A percentile compares a stretch with the other conserved stretches of the same genome.
These are phyloP conservation scores for Chaetomiaceae sp. DNA, from an alignment of 2,329 filamentous ascomycete genomes.

Conservation along the genomic window DNA sequence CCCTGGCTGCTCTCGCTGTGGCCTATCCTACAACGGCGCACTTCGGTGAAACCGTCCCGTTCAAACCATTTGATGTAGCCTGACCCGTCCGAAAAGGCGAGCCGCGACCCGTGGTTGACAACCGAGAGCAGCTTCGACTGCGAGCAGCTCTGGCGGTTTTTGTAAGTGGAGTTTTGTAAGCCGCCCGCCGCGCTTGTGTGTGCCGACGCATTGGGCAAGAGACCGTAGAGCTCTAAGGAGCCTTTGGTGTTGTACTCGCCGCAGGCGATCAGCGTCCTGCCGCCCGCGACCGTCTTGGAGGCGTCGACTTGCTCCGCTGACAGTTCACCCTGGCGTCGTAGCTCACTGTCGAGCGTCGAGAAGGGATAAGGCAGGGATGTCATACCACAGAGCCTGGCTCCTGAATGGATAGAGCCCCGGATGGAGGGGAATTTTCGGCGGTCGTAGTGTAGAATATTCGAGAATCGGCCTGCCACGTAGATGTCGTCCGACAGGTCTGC, in stretches of 20 bases:
- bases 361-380: constrained; percentile 65
- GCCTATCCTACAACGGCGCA: constrained; percentile 51
- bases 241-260: constrained; percentile 92
- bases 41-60: constrained; percentile 67
- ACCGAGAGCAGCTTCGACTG: constrained; percentile 78
- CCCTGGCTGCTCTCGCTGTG: constrained; percentile 46
- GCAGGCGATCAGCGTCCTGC: constrained; percentile 71
- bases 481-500: constrained; percentile 69
- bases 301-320: constrained; percentile 50
- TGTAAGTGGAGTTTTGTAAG: constrained; percentile 51
- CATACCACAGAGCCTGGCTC: constrained; percentile 71
- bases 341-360: constrained; percentile 57
- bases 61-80: constrained; percentile 90
- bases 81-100: constrained; percentile 79
- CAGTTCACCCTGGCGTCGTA: constrained; percentile 51
- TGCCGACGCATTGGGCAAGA: constrained; percentile 37
- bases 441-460: constrained; percentile 84
- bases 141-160: constrained; percentile 80
- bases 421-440: constrained; percentile 78
- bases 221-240: constrained; percentile 79
- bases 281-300: constrained; percentile 48
- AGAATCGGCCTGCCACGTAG: constrained; percentile 83
- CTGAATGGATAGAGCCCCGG: constrained; percentile 75
- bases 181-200: constrained; percentile 27
- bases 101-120: constrained; percentile 71